Conservation (phyloP, 1,284 basidiomycete species). For the Grifola frondosa region DNA sequence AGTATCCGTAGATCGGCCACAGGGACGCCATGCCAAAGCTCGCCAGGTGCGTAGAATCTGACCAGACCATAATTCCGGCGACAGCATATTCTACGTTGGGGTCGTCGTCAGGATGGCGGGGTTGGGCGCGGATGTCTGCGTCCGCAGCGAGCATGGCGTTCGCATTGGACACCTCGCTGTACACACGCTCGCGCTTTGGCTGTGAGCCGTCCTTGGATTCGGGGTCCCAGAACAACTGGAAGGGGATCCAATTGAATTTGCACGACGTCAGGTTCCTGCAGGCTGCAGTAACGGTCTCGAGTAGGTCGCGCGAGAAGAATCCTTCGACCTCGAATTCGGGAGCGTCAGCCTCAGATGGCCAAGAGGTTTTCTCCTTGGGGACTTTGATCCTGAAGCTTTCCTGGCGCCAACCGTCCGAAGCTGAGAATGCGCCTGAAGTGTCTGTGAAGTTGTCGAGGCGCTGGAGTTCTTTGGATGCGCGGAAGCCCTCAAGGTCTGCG, state of each 20-base stretch:
- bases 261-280: constrained; percentile 1
- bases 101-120: constrained; percentile 6
- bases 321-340: constrained; percentile 9
- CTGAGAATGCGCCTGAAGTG: not conserved
- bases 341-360: constrained; percentile 3
- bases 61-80: constrained; percentile 35
- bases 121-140: constrained; percentile 13
- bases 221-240: constrained; percentile 11
- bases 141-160: constrained; percentile 18
- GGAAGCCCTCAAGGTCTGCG: constrained; percentile 17
- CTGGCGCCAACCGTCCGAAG: constrained; percentile 15
- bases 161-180: constrained; percentile 8
- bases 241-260: constrained; percentile 8
- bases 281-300: constrained; percentile 12
- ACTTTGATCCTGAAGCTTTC: constrained; percentile 13
- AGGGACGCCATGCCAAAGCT: constrained; percentile 16
- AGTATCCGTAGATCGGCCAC: constrained; percentile 10
- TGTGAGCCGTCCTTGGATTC: not conserved
- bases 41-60: constrained; percentile 21
- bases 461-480: constrained; percentile 7
- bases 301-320: constrained; percentile 14
- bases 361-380: constrained; percentile 8
- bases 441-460: constrained; percentile 13
- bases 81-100: constrained; percentile 23
- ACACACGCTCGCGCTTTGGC: constrained; percentile 2